Evolutionary conservation across 371 early-diverging fungal genomes (phyloP), one percentile per base, ranked within the genome.

Genomic region (Mucor lusitanicus): DNA sequence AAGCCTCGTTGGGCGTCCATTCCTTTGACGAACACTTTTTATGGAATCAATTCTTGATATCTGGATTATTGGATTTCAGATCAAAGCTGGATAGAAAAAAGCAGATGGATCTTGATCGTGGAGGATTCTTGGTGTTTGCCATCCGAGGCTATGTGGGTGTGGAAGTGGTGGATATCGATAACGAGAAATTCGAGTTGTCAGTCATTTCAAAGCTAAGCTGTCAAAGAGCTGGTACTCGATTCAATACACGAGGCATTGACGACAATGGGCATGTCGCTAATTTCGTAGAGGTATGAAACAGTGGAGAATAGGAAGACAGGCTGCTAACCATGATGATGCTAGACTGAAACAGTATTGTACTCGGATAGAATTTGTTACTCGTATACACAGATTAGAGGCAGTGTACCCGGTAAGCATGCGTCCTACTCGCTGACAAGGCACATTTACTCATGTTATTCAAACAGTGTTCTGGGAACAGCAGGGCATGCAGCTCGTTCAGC

Each of bases 221-320:
- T 73, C 90, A 93, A 75, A 89, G 98, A 59, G 95, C 97, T n/a
- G 96, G 96, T 2, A 96, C 98, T 35, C 89, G 99, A 58, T 99
- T 93, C 75, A 92, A 94, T 73, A 90, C 97, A 0, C 88, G 99
- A 61, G 99, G 99, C 8, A 89, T 98, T 27, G 95, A 99, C 73
- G 97, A 97, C 68, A 90, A 92, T 68, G 99, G 99, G 21, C 86
- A 97, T 77, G 97, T 95, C 8, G 96, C 99, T 17, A 99, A 99
- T 79, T 97, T 94, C 80, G 99, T 99, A 4, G 99, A 99, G 88
- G 89, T 86, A 84, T 33, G 66, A 3, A 9, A 35, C 12, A 35
- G 12, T 35, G 9, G 37, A 35, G 37, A 0, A 6, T 8, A 8
- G 9, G 8, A 35, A 12, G 37, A 35, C 37, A 35, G 12, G 37